Evolutionary conservation across 176 grass and related monocot species (phyloP), one percentile per base, ranked within the genome.

Genomic region (Sorghum bicolor): DNA sequence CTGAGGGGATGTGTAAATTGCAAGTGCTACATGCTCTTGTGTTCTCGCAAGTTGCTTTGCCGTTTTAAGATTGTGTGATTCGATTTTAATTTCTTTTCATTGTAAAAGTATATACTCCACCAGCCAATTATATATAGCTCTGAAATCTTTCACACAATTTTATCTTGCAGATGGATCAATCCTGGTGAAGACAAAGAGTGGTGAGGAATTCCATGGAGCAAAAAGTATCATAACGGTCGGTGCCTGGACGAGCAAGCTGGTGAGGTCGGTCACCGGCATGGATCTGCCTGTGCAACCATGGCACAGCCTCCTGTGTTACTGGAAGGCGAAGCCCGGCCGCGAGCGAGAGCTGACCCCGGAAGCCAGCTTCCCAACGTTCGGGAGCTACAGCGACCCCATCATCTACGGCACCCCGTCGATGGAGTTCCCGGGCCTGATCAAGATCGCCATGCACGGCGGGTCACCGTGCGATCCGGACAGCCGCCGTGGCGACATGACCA

Each of bases 371-470:
- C 95, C 92, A 39, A 94, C 95, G 77, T 97, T 97, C 82, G 88
- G 86, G 0, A 94, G 95, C 85, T 97, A 94, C 61, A 90, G 92
- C 37, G 43, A 82, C 1, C 77, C 84, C 1, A 93, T 94, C 90
- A 79, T 97, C 39, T 97, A 97, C 41, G 88, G 95, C 74, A 97
- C 95, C 64, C 95, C 95, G 41, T 89, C 90, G 19, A 48, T 93
- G 62, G 95, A 97, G 86, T 97, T 88, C 85, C 92, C 92, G 1
- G 88, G 90, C 20, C 88, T 97, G 77, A 91, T 97, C 86, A 97
- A 97, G 79, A 89, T 97, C 60, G 90, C 88, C 24, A 64, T 91
- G 84, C 92, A 97, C 33, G 82, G 92, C 12, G 92, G 95, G 9
- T 83, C 76, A 16, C 88, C 90, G 2, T 97, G 95, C 82, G 87